A percentile compares a stretch with the other conserved stretches of the same genome.
Conservation (phyloP, 176 grass and related monocot genomes). For the Zoysia japonica region DNA sequence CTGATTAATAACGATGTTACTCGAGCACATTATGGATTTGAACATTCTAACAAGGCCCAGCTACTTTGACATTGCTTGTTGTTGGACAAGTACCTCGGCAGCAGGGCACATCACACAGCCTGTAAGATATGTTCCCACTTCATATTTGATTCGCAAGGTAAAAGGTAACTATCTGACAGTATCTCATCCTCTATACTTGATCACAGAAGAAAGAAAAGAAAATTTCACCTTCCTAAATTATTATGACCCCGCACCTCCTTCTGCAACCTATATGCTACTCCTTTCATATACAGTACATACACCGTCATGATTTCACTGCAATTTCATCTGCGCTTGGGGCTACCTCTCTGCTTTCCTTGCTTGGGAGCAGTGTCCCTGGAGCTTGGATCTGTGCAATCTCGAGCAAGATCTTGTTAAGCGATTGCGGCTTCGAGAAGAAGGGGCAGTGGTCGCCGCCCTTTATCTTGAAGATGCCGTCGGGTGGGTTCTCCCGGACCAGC, state of each 20-base stretch:
- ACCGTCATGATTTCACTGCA: constrained; percentile 34
- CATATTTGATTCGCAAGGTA: too few relatives aligned
- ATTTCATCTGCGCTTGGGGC: not conserved
- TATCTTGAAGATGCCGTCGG: constrained; percentile 89
- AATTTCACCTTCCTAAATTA: too few relatives aligned
- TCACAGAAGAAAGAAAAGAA: too few relatives aligned
- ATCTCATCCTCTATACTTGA: too few relatives aligned
- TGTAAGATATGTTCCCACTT: too few relatives aligned
- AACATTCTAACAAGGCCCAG: too few relatives aligned
- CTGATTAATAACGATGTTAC: too few relatives aligned
- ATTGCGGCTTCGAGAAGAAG: constrained; percentile 93
- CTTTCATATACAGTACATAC: constrained; percentile 48
- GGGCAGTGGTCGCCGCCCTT: constrained; percentile 95
- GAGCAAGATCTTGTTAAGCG: constrained; percentile 84
- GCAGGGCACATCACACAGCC: too few relatives aligned
- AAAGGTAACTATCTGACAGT: too few relatives aligned
- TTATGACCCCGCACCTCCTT: not conserved
- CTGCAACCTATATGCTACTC: constrained; percentile 54
- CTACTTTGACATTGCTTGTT: too few relatives aligned
- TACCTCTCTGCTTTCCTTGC: not conserved
- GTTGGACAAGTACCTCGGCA: too few relatives aligned
- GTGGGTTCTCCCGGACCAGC: constrained; percentile 76
- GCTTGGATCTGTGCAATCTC: constrained; percentile 72
- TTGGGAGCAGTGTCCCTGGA: not conserved
- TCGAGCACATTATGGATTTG: too few relatives aligned